A percentile compares a stretch with the other conserved stretches of the same genome.
Evolutionary conservation across 495 filamentous ascomycete genomes (phyloP).

Genomic region (Patellaria atrata): DNA sequence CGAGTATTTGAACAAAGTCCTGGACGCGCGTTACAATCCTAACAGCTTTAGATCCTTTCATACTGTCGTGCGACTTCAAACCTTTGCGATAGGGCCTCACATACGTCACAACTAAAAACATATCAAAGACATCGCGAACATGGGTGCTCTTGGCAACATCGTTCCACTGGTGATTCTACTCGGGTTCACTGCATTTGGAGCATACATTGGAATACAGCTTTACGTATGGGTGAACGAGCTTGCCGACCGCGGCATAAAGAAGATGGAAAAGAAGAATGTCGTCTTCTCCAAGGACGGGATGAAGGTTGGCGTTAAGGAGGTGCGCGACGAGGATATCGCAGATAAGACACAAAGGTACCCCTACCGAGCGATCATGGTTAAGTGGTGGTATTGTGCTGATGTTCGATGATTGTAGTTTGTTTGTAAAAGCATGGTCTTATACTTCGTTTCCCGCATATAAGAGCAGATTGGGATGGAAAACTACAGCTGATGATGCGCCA

Average conservation of each 20-base stretch:
- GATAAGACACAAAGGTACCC: slow-evolving; percentile 58
- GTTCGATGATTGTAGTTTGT: slow-evolving; percentile 13
- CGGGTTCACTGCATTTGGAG: slow-evolving; percentile 43
- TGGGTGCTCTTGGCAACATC: slow-evolving; percentile 35
- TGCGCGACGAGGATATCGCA: slow-evolving; percentile 62
- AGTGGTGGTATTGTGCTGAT: slow-evolving; percentile 3
- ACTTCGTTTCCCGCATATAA: slow-evolving; percentile 19
- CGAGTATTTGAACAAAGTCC: too few relatives aligned
- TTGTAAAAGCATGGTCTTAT: slow-evolving; percentile 29
- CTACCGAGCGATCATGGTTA: not conserved
- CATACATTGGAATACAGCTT: slow-evolving; percentile 41
- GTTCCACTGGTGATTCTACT: slow-evolving; percentile 64
- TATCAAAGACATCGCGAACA: slow-evolving; percentile 3
- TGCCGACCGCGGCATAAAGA: slow-evolving; percentile 47
- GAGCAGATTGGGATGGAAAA: slow-evolving; percentile 18
- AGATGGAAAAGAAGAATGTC: slow-evolving; percentile 74
- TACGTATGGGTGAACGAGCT: slow-evolving; percentile 60
- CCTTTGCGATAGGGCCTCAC: too few relatives aligned
- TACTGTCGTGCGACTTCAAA: too few relatives aligned
- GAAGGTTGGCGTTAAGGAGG: slow-evolving; percentile 64
- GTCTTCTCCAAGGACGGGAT: slow-evolving; percentile 71
- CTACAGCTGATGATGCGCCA: too few relatives aligned
- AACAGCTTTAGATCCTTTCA: too few relatives aligned
- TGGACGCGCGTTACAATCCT: too few relatives aligned
- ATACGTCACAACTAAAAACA: not conserved